Conservation (phyloP, 2,329 filamentous ascomycete genomes). For the Alternaria gansuensis region DNA sequence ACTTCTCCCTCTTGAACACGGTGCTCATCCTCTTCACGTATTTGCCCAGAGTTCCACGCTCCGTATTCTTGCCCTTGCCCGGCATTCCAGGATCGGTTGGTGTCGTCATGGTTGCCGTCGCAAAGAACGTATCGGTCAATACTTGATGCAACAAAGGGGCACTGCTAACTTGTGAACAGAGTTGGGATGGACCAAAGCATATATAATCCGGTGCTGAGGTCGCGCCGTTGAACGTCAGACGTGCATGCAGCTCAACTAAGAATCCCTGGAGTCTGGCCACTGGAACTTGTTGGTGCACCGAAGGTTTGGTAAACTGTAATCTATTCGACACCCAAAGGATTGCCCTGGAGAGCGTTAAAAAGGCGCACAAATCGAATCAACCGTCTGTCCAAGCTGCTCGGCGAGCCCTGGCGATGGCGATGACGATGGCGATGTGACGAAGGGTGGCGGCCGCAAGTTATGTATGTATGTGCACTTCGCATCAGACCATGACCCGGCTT, state of each 20-base stretch:
- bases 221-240: constrained; percentile 29
- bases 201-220: constrained; percentile 13
- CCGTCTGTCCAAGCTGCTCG: constrained; percentile 12
- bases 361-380: constrained; percentile 8
- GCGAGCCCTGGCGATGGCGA: constrained; percentile 23
- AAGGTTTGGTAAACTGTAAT: constrained; percentile 19
- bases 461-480: constrained; percentile 30
- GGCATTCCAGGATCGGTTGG: constrained; percentile 29
- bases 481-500: constrained; percentile 33
- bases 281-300: constrained; percentile 41
- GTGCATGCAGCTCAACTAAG: constrained; percentile 37
- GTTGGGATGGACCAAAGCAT: constrained; percentile 10
- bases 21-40: constrained; percentile 54
- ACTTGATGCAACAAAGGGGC: constrained; percentile 12
- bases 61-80: constrained; percentile 32
- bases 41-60: constrained; percentile 49
- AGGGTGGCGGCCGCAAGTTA: constrained; percentile 28
- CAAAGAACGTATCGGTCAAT: not conserved
- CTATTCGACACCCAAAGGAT: constrained; percentile 28
- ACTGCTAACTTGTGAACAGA: constrained; percentile 9
- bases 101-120: constrained; percentile 40
- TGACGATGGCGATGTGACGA: constrained; percentile 19
- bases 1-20: constrained; percentile 49
- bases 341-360: constrained; percentile 18
- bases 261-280: constrained; percentile 36